phyloP scores from a whole-genome alignment of 2,329 filamentous ascomycete species.

The Aureobasidium pullulans region DNA sequence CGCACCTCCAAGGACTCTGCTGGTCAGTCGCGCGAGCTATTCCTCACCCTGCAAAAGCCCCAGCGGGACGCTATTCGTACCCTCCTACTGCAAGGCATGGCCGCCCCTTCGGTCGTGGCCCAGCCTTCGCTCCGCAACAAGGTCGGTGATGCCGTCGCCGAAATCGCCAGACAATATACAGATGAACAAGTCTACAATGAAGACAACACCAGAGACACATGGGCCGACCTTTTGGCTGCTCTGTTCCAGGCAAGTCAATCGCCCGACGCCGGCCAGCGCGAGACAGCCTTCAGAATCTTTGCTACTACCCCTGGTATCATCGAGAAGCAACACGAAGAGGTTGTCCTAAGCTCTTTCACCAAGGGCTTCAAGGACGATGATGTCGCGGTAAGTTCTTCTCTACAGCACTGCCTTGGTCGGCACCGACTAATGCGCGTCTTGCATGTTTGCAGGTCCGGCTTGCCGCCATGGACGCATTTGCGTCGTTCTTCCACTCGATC shows the following conservation, averaged over 20 bases:
- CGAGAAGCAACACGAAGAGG: conserved; percentile 87
- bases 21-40: conserved; percentile 71
- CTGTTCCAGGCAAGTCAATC: conserved; percentile 90
- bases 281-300: conserved; percentile 92
- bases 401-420: neutral
- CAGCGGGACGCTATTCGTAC: conserved; percentile 72
- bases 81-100: conserved; percentile 73
- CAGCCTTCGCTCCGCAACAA: conserved; percentile 73
- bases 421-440: conserved; percentile 15
- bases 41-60: conserved; percentile 67
- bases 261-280: conserved; percentile 71
- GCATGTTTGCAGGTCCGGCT: conserved; percentile 63
- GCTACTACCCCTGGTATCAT: conserved; percentile 92
- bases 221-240: conserved; percentile 79
- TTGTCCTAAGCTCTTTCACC: conserved; percentile 81
- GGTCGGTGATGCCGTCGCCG: conserved; percentile 93
- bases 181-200: conserved; percentile 50
- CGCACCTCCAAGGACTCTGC: conserved; percentile 73
- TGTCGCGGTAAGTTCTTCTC: conserved; percentile 53
- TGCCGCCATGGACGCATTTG: conserved; percentile 92
- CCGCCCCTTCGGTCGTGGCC: conserved; percentile 54
- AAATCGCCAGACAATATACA: conserved; percentile 88
- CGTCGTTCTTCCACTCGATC: conserved; percentile 88
- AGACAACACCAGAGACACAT: conserved; percentile 48
- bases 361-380: conserved; percentile 88